Evolutionary conservation across 164 flowering plant species (phyloP), one percentile per base, ranked within the genome.

Genomic region (Magnolia changhungtana): DNA sequence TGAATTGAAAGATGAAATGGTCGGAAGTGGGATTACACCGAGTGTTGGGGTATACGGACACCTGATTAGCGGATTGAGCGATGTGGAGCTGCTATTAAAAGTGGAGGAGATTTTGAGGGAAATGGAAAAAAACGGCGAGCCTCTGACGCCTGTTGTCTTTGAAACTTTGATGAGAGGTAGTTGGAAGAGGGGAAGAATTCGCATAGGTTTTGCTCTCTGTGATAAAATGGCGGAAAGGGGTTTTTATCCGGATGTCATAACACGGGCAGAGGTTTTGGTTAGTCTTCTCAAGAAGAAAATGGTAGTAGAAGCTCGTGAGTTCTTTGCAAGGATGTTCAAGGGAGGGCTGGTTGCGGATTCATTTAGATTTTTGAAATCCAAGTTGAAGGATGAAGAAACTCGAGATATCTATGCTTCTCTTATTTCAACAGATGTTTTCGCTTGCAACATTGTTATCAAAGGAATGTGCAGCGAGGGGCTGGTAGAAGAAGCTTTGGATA

Each of bases 401-500:
- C 31, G 6, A 67, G 37, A 23, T 20, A 67, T 67, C 13, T 67
- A 67, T 67, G 70, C 29, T 67, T 67, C 70, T 67, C 70, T 67
- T 67, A 67, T 67, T 67, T 67, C 29, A 10, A 11, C 20, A 13
- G 31, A 27, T 67, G 21, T 14, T 11, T 67, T 10, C 1, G 70
- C 70, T 19, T 67, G 70, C 21, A 27, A 67, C 7, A 67, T 67
- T 67, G 70, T 27, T 11, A 67, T 67, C 21, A 23, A 67, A 20
- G 70, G 70, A 67, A 20, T 67, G 24, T 67, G 70, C 70, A 11
- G 31, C 10, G 14, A 20, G 70, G 70, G 70, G 13, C 21, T 67
- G 29, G 29, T 67, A 20, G 23, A 67, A 13, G 70, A 67, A 27
- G 70, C 70, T 67, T 13, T 67, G 13, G 13, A 67, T 11, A 20